A percentile compares a stretch with the other conserved stretches of the same genome.
These are phyloP conservation scores for Selaginella tamariscina DNA, from an alignment of 75 land plant genomes.

Conservation along the genomic window DNA sequence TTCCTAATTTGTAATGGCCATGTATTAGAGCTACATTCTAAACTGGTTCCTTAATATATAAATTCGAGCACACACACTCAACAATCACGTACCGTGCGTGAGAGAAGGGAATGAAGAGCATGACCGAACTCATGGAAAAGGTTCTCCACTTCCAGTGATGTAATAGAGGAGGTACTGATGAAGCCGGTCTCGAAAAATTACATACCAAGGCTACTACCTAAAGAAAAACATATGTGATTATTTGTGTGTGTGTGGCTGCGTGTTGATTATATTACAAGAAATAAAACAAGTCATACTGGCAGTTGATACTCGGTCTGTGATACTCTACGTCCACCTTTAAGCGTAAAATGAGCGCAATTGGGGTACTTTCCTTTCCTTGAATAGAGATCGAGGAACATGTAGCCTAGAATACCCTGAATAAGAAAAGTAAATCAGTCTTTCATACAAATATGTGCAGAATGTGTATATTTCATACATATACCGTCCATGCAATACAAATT, in stretches of 20 bases:
- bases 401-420: slow-evolving; percentile 77
- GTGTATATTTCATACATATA: too few relatives aligned
- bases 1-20: slow-evolving; percentile 34
- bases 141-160: slow-evolving; percentile 76
- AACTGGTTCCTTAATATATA: too few relatives aligned
- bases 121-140: slow-evolving; percentile 99
- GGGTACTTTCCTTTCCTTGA: slow-evolving; percentile 72
- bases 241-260: too few relatives aligned
- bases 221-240: background rate
- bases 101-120: slow-evolving; percentile 91
- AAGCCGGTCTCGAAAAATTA: slow-evolving; percentile 49
- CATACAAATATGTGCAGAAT: too few relatives aligned
- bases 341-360: slow-evolving; percentile 91
- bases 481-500: too few relatives aligned
- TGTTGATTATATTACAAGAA: background rate
- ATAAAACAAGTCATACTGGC: slow-evolving; percentile 49
- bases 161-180: slow-evolving; percentile 34
- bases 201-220: slow-evolving; percentile 92
- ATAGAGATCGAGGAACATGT: slow-evolving; percentile 78
- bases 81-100: slow-evolving; percentile 57
- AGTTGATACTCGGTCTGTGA: slow-evolving; percentile 79
- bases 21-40: background rate
- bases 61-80: background rate
- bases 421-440: too few relatives aligned
- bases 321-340: slow-evolving; percentile 75